Conservation (phyloP, 768 basidiomycete species). For the Leccinum subtestaceum region DNA sequence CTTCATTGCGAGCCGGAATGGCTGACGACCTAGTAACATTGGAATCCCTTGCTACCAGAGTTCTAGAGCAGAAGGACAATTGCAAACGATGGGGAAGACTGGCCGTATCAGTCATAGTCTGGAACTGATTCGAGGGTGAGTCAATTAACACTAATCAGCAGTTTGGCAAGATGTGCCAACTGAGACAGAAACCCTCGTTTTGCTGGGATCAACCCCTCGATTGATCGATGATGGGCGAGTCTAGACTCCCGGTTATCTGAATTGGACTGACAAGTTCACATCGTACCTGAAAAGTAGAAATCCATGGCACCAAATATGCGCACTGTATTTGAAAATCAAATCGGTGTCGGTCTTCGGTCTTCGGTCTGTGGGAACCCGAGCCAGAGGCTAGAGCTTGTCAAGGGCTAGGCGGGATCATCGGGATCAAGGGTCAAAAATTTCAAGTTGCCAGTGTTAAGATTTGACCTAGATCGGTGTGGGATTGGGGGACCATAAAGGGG, state of each 20-base stretch:
- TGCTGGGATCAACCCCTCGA: neutral
- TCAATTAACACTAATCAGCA: neutral
- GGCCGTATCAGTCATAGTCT: neutral
- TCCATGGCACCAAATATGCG: neutral
- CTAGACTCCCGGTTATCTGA: slow-evolving; percentile 3
- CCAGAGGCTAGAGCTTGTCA: neutral
- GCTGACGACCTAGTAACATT: neutral
- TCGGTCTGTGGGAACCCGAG: neutral
- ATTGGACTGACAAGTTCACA: neutral
- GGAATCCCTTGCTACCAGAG: neutral
- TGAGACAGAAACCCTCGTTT: slow-evolving; percentile 8
- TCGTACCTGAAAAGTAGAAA: neutral
- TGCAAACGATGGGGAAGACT: neutral
- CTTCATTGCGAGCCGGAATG: neutral
- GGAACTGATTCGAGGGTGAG: slow-evolving; percentile 9
- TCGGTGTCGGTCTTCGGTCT: neutral
- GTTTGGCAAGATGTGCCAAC: neutral
- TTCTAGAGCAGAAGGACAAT: neutral
- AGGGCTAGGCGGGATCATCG: neutral
- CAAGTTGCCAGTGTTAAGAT: neutral
- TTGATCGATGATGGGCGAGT: slow-evolving; percentile 12
- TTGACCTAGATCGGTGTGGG: neutral
- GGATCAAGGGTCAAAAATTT: neutral
- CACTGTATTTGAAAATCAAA: slow-evolving; percentile 22
- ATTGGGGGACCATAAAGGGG: neutral